These are phyloP conservation scores for Chlorella sp. DNA, from an alignment of 139 green algal genomes.

Conservation along the genomic window DNA sequence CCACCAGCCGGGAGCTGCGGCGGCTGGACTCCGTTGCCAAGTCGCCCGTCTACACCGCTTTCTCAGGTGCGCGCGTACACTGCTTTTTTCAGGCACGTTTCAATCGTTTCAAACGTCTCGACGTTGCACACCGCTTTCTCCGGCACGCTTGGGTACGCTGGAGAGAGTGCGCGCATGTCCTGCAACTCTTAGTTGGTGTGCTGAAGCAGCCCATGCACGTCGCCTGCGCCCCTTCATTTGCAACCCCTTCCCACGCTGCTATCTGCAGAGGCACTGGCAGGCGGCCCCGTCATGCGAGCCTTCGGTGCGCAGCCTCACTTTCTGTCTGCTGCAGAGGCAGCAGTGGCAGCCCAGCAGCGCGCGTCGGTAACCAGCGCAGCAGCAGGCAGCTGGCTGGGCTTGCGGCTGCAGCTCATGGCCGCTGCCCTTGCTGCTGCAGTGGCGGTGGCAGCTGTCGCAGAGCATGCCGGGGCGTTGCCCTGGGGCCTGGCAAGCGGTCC, in stretches of 20 bases:
- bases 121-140: too few relatives aligned
- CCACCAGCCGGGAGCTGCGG: conserved; percentile 72
- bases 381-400: conserved; percentile 71
- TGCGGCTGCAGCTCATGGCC: conserved; percentile 87
- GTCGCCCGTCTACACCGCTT: conserved; percentile 78
- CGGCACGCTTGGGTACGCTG: too few relatives aligned
- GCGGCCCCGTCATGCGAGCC: conserved; percentile 61
- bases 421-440: conserved; percentile 70
- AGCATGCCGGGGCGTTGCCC: conserved; percentile 32
- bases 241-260: too few relatives aligned
- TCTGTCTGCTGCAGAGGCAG: conserved; percentile 17
- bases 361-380: conserved; percentile 49
- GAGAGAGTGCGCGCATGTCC: too few relatives aligned
- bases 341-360: conserved; percentile 57
- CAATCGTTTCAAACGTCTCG: too few relatives aligned
- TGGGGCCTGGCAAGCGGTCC: conserved; percentile 44
- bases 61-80: conserved; percentile 56
- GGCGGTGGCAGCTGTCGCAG: conserved; percentile 53
- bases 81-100: too few relatives aligned
- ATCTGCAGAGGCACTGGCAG: conserved; percentile 47
- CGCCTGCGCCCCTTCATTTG: too few relatives aligned
- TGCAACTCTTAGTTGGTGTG: too few relatives aligned
- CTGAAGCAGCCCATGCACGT: too few relatives aligned
- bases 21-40: conserved; percentile 72
- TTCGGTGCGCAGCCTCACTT: conserved; percentile 63